Evolutionary conservation across 495 filamentous ascomycete species (phyloP), one percentile per base, ranked within the genome.

Genomic region (Penicillium robsamsonii): DNA sequence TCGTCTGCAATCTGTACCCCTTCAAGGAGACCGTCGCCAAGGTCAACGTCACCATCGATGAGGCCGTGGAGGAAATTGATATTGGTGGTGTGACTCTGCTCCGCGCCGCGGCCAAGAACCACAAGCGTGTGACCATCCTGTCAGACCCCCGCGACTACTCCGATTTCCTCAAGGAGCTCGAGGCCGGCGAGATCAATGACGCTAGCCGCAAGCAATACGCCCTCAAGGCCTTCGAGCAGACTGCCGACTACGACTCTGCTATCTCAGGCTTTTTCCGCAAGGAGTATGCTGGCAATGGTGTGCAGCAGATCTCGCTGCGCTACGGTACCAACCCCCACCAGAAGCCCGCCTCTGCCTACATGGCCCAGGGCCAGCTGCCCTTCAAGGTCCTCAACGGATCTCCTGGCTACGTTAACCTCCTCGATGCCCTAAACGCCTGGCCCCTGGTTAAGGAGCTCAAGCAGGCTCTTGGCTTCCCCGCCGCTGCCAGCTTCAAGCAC

Each of bases 321-420:
- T 98, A 98, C 70, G 94, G 94, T 43, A 87, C 88, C 66, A 98
- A 98, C 79, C 94, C 94, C 25, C 94, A 98, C 74, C 95, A 98
- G 75, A 97, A 96, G 79, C 90, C 91, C 24, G 95, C 94, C 12
- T 82, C 91, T 24, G 92, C 92, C 37, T 96, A 81, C 70, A 84
- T 86, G 58, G 81, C 77, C 57, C 79, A 88, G 46, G 82, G 81
- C 50, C 75, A 82, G 52, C 79, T 98, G 37, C 94, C 94, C n/a
- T 97, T 97, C 84, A 95, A 92, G 79, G 91, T 96, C 37, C 85
- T 97, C n/a, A 80, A 86, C 58, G 95, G 94, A 25, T 77, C 93
- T 7, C 95, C 94, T 8, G 95, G 94, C 22, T 97, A 97, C 72
- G 91, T 97, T 75, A 97, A 98, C 76, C 82, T 98, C 33, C 84